phyloP scores from a whole-genome alignment of 495 filamentous ascomycete genomes.

The Parathielavia hyrcaniae region DNA sequence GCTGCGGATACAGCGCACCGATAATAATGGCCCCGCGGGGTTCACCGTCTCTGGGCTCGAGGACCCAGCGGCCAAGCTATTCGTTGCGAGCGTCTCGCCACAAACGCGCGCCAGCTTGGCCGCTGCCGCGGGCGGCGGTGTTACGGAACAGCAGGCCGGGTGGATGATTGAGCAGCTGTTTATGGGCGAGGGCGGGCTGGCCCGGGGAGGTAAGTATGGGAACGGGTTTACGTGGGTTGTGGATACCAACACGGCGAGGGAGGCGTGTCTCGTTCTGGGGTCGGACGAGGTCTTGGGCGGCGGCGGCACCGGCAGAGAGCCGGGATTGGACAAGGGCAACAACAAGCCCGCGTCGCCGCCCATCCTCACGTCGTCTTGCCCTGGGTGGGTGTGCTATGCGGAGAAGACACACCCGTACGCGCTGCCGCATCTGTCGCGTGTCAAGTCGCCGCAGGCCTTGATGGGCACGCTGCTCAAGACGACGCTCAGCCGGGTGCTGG shows the following conservation, averaged over 20 bases:
- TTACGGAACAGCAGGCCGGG: conserved; percentile 66
- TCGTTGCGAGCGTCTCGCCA: conserved; percentile 85
- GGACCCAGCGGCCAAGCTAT: conserved; percentile 55
- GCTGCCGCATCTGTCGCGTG: conserved; percentile 78
- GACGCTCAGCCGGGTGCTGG: conserved; percentile 60
- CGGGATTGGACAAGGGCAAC: not conserved
- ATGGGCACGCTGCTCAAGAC: conserved; percentile 86
- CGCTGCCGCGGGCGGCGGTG: conserved; percentile 67
- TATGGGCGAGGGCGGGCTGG: conserved; percentile 63
- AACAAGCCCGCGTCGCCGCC: conserved; percentile 47
- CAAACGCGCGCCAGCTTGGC: conserved; percentile 84
- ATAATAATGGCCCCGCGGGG: not conserved
- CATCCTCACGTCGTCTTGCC: conserved; percentile 84
- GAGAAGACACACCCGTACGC: conserved; percentile 95
- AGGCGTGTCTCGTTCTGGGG: conserved; percentile 68
- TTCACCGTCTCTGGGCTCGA: conserved; percentile 34
- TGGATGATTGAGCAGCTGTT: conserved; percentile 80
- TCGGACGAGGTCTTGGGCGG: conserved; percentile 64
- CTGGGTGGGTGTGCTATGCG: conserved; percentile 97
- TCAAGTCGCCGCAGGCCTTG: conserved; percentile 92
- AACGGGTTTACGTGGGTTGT: conserved; percentile 81
- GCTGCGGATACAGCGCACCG: conserved; percentile 32
- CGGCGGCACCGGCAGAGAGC: not conserved
- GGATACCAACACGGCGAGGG: conserved; percentile 75
- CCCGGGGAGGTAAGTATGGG: conserved; percentile 58